Conservation (phyloP, 139 green algal genomes). For the Choricystis sp. region DNA sequence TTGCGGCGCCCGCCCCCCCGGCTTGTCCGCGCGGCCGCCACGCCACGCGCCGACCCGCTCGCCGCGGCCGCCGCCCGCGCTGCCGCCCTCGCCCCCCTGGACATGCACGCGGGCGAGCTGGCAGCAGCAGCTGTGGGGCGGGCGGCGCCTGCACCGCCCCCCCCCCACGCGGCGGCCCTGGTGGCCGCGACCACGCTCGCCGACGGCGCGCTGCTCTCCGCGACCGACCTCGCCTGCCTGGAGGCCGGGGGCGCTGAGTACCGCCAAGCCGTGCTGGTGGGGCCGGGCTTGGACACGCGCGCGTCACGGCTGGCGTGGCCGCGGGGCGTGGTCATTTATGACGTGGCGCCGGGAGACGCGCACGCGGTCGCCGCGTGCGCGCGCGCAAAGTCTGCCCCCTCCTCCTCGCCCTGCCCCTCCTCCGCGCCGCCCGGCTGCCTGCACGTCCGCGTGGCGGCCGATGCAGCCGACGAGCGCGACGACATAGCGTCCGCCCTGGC, state of each 20-base stretch:
- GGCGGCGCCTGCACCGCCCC: too few species aligned
- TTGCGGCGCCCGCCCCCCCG: too few species aligned
- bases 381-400: too few species aligned
- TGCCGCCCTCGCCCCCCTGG: too few species aligned
- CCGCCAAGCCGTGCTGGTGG: slow-evolving; percentile 55
- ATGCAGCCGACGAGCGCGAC: slow-evolving; percentile 7
- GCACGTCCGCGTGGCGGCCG: slow-evolving; percentile 27
- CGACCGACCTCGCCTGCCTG: neutral
- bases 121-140: too few species aligned
- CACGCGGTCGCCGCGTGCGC: neutral
- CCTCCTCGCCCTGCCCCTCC: neutral
- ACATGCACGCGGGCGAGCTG: too few species aligned
- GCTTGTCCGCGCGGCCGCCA: too few species aligned
- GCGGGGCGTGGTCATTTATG: slow-evolving; percentile 45
- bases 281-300: slow-evolving; percentile 47
- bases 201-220: neutral
- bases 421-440: slow-evolving; percentile 33
- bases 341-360: slow-evolving; percentile 23
- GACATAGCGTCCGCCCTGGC: slow-evolving; percentile 12
- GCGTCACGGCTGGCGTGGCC: slow-evolving; percentile 48
- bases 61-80: too few species aligned
- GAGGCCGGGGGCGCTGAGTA: slow-evolving; percentile 5
- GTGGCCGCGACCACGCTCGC: neutral
- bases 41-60: too few species aligned
- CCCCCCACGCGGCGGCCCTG: neutral